Conservation (phyloP, 2,329 filamentous ascomycete species). For the Pestalotiopsis sp. region DNA sequence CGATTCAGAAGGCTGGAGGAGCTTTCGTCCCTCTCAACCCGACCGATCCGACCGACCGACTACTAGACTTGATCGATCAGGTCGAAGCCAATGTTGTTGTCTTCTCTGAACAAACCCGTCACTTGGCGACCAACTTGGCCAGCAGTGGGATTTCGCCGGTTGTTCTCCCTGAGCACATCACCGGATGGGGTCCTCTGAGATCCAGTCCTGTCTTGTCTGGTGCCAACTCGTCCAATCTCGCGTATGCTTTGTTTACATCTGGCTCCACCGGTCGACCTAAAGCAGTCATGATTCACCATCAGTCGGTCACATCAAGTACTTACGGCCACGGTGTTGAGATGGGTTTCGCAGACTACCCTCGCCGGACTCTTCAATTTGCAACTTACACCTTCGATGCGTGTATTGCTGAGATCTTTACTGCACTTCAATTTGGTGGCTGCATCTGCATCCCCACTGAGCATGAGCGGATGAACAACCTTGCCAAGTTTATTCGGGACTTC, state of each 20-base stretch:
- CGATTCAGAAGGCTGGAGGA: constrained; percentile 27
- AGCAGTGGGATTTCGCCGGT: not conserved
- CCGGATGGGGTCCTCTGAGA: not conserved
- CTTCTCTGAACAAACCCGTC: constrained; percentile 5
- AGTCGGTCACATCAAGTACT: not conserved
- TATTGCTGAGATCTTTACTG: constrained; percentile 38
- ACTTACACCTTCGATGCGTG: constrained; percentile 41
- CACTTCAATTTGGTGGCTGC: constrained; percentile 39
- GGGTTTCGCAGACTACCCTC: not conserved
- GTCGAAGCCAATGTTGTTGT: constrained; percentile 4
- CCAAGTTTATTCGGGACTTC: constrained; percentile 10
- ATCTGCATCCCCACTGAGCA: constrained; percentile 40
- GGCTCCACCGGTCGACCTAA: constrained; percentile 55
- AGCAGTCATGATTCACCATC: constrained; percentile 41
- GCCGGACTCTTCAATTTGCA: constrained; percentile 26
- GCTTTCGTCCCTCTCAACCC: constrained; percentile 32
- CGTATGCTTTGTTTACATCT: constrained; percentile 54
- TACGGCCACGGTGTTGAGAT: constrained; percentile 8
- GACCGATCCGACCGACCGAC: constrained; percentile 25
- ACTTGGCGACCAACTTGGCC: constrained; percentile 4
- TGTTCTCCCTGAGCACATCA: not conserved
- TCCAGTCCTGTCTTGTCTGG: not conserved
- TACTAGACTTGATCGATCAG: constrained; percentile 6
- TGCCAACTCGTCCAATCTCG: not conserved
- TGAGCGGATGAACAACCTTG: constrained; percentile 28